Conservation (phyloP, 495 filamentous ascomycete genomes). For the Tricharina praecox region DNA sequence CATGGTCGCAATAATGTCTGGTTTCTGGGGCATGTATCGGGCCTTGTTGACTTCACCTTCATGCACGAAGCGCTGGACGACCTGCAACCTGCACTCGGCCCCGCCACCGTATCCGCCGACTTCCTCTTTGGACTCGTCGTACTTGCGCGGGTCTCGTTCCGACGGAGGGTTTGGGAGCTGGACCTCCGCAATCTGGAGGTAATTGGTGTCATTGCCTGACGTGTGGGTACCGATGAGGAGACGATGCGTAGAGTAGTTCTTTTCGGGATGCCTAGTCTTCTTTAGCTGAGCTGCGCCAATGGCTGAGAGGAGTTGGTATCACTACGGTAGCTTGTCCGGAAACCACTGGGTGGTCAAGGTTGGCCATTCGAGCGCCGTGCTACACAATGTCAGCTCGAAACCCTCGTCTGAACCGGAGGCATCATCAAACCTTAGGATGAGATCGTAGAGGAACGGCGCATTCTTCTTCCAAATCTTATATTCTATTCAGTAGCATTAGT, state of each 20-base stretch:
- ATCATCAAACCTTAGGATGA: constrained; percentile 56
- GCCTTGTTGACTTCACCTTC: constrained; percentile 97
- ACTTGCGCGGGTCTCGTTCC: constrained; percentile 55
- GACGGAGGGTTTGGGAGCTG: constrained; percentile 67
- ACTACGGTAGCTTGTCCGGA: constrained; percentile 77
- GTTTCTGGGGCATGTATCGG: constrained; percentile 92
- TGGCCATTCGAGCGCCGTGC: constrained; percentile 92
- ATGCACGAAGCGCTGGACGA: constrained; percentile 91
- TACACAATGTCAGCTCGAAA: constrained; percentile 22
- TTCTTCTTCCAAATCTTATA: constrained; percentile 99
- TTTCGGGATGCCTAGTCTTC: constrained; percentile 47
- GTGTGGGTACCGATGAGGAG: constrained; percentile 92
- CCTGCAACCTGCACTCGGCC: constrained; percentile 60
- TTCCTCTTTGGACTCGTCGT: constrained; percentile 80
- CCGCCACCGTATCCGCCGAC: constrained; percentile 72
- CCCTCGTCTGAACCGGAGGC: neutral
- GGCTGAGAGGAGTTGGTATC: neutral
- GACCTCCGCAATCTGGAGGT: constrained; percentile 84
- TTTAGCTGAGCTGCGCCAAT: neutral
- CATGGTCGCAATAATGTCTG: constrained; percentile 90
- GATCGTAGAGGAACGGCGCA: constrained; percentile 91
- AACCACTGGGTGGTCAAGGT: constrained; percentile 97
- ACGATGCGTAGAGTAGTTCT: constrained; percentile 74
- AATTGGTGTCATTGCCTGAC: constrained; percentile 69
- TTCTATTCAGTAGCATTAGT: constrained; percentile 37